phyloP scores from a whole-genome alignment of 495 filamentous ascomycete species.

The Neurospora africana region DNA sequence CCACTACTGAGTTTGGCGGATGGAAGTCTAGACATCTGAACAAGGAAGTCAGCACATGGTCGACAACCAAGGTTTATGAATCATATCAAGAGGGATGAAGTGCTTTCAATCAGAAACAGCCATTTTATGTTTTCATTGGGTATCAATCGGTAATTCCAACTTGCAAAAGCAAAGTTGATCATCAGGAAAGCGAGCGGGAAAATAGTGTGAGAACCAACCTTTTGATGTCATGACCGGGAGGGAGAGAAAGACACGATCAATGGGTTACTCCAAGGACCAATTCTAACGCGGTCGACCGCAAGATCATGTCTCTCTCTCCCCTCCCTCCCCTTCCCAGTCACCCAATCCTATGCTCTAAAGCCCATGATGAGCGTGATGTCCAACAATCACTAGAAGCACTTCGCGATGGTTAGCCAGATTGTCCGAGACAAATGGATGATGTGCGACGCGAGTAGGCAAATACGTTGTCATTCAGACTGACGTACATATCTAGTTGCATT shows the following conservation, averaged over 20 bases:
- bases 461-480: slow-evolving; percentile 74
- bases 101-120: slow-evolving; percentile 69
- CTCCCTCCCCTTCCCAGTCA: neutral
- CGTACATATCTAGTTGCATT: slow-evolving; percentile 94
- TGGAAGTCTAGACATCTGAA: neutral
- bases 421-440: neutral
- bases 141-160: slow-evolving; percentile 99
- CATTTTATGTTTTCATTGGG: slow-evolving; percentile 76
- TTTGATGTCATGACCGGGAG: neutral
- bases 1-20: neutral
- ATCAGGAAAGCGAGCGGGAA: slow-evolving; percentile 48
- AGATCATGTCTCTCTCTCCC: neutral
- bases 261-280: neutral
- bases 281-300: neutral
- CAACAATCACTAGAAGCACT: neutral
- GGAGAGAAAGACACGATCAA: neutral
- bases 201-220: slow-evolving; percentile 9
- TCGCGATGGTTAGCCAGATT: neutral
- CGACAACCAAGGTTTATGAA: neutral
- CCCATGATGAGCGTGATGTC: neutral
- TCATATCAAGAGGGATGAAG: slow-evolving; percentile 4
- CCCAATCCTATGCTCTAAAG: neutral
- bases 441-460: neutral
- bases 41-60: slow-evolving; percentile 9
- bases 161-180: slow-evolving; percentile 71